These are phyloP conservation scores for Arbutus unedo DNA, from an alignment of 148 eudicot genomes.

Conservation along the genomic window DNA sequence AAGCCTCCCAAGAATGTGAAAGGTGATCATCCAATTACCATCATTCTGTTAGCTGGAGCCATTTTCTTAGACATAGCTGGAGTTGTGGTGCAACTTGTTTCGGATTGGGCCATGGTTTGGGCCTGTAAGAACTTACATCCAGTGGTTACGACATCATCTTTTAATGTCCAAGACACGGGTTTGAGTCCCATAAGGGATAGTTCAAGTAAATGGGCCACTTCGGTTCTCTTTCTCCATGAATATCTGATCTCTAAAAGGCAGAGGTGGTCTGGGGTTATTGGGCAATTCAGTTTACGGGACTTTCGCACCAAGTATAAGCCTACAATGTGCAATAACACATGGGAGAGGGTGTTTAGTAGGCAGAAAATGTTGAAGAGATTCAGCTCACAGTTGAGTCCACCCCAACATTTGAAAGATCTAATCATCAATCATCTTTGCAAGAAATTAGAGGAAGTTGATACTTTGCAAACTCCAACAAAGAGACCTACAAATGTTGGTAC, in stretches of 20 bases:
- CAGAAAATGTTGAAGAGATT: background rate
- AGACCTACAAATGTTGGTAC: too few species aligned
- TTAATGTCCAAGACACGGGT: too few species aligned
- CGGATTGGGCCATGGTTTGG: conserved; percentile 13
- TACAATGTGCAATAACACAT: background rate
- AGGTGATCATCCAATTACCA: background rate
- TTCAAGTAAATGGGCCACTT: background rate
- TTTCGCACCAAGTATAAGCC: background rate
- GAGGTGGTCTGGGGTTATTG: background rate
- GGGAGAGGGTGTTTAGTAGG: background rate
- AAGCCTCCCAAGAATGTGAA: background rate
- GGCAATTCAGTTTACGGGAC: background rate
- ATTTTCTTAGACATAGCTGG: background rate
- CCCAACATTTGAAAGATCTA: background rate
- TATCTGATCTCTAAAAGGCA: background rate
- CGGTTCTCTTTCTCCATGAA: background rate
- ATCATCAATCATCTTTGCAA: background rate
- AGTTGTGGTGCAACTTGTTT: background rate
- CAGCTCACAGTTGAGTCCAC: background rate
- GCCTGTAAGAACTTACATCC: background rate
- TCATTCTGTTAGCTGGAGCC: background rate
- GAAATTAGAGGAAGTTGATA: background rate
- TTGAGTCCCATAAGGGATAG: too few species aligned
- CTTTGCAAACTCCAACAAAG: background rate
- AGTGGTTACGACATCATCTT: too few species aligned